phyloP scores from a whole-genome alignment of 805 yeast species.

The Tetrapisispora arboricola region DNA sequence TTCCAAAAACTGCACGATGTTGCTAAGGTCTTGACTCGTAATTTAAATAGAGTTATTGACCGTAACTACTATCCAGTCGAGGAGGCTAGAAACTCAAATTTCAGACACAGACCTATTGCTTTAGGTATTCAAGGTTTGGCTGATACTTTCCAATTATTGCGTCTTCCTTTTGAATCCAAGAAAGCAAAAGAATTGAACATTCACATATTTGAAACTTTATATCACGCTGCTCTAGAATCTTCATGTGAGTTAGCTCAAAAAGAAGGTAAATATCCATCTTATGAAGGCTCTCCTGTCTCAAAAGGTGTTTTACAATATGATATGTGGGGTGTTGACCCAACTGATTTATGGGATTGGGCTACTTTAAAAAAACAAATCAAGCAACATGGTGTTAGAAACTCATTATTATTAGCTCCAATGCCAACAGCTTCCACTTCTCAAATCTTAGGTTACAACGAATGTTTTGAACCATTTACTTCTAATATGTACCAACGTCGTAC shows the following conservation, averaged over 20 bases:
- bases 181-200: constrained; percentile 67
- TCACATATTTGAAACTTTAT: constrained; percentile 89
- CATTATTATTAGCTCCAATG: constrained; percentile 87
- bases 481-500: constrained; percentile 85
- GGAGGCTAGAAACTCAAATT: constrained; percentile 62
- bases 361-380: constrained; percentile 45
- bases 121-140: constrained; percentile 94
- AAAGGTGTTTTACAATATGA: constrained; percentile 78
- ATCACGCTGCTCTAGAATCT: constrained; percentile 84
- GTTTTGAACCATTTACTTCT: constrained; percentile 91
- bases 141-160: constrained; percentile 69
- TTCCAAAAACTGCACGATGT: constrained; percentile 64
- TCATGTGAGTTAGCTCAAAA: constrained; percentile 67
- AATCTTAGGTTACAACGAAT: constrained; percentile 83
- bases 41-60: constrained; percentile 76
- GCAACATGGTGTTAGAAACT: constrained; percentile 70
- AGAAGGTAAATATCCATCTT: constrained; percentile 62
- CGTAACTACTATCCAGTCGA: constrained; percentile 72
- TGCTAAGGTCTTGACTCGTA: constrained; percentile 63
- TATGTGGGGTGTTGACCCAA: constrained; percentile 72
- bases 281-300: constrained; percentile 81
- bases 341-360: constrained; percentile 79
- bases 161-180: constrained; percentile 81
- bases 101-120: constrained; percentile 81
- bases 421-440: constrained; percentile 98